Percentiles rank a stretch among this genome's conserved stretches.
Evolutionary conservation across 768 basidiomycete genomes (phyloP).

Genomic region (Tubosaeta sp.): DNA sequence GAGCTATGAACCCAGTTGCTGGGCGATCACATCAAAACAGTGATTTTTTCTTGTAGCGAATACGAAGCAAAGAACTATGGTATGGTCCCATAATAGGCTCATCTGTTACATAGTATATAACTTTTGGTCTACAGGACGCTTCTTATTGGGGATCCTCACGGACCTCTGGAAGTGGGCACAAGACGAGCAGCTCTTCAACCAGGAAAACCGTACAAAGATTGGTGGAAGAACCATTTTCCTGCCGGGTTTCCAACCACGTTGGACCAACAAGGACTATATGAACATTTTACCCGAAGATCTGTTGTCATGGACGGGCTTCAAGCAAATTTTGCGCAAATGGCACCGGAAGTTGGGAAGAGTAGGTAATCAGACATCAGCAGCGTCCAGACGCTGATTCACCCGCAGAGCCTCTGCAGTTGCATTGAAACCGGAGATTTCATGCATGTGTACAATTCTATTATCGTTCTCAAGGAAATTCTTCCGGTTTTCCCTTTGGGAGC

Average conservation of each 20-base stretch:
- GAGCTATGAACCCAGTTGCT: constrained; percentile 56
- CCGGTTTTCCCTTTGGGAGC: constrained; percentile 80
- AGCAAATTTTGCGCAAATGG: constrained; percentile 76
- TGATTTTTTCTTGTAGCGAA: constrained; percentile 92
- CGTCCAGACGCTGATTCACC: not conserved
- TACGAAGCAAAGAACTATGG: constrained; percentile 95
- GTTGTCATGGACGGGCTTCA: constrained; percentile 67
- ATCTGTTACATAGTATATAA: not conserved
- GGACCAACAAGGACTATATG: constrained; percentile 39
- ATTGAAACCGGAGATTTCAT: constrained; percentile 90
- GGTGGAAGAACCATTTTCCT: constrained; percentile 57
- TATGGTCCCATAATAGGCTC: constrained; percentile 27
- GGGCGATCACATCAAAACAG: constrained; percentile 75
- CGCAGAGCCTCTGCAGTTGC: constrained; percentile 72
- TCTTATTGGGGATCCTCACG: constrained; percentile 71
- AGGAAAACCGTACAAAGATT: constrained; percentile 63
- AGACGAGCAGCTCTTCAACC: constrained; percentile 68
- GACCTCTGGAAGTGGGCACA: constrained; percentile 79
- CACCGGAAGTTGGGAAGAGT: constrained; percentile 74
- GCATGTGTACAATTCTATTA: constrained; percentile 96
- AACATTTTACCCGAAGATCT: constrained; percentile 46
- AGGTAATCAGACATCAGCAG: constrained; percentile 16
- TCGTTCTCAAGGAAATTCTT: constrained; percentile 86
- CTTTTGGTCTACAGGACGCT: constrained; percentile 58
- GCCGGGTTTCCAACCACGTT: constrained; percentile 65